A percentile compares a stretch with the other conserved stretches of the same genome.
These are phyloP conservation scores for Endothia cerciana DNA, from an alignment of 2,329 filamentous ascomycete genomes.

Conservation along the genomic window DNA sequence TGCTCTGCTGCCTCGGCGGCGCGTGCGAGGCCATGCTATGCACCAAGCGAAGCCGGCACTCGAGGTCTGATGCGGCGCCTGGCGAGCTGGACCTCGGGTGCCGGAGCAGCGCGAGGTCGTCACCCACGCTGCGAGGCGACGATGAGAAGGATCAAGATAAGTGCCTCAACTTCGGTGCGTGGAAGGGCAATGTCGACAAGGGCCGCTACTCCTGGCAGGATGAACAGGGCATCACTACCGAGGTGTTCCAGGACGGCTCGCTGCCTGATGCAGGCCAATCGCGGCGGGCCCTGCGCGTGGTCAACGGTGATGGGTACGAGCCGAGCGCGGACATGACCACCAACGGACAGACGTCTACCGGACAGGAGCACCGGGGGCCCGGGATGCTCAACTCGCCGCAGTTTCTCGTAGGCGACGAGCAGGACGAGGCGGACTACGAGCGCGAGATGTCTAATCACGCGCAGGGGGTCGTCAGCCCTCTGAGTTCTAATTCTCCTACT, in stretches of 20 bases:
- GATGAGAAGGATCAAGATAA: background rate
- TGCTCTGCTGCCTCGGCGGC: constrained; percentile 22
- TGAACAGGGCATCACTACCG: constrained; percentile 16
- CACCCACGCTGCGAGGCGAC: background rate
- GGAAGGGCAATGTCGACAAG: background rate
- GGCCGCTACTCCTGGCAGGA: constrained; percentile 24
- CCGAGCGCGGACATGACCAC: background rate
- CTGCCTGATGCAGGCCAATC: constrained; percentile 10
- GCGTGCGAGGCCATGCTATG: constrained; percentile 20
- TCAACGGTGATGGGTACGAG: constrained; percentile 1
- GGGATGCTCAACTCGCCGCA: constrained; percentile 1
- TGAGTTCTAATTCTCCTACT: background rate
- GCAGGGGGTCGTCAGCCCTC: background rate
- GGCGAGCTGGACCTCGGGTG: constrained; percentile 1
- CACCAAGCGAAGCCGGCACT: constrained; percentile 11
- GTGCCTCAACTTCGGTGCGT: background rate
- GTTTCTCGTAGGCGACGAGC: constrained; percentile 24
- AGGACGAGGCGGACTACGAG: constrained; percentile 16
- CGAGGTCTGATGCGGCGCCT: background rate
- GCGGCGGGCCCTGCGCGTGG: background rate
- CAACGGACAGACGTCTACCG: background rate
- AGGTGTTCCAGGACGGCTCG: constrained; percentile 17
- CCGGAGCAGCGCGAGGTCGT: background rate
- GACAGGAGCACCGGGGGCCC: background rate
- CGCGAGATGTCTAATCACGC: background rate